Evolutionary conservation across 148 eudicot species (phyloP).

Genomic region (Spergularia bocconei): DNA sequence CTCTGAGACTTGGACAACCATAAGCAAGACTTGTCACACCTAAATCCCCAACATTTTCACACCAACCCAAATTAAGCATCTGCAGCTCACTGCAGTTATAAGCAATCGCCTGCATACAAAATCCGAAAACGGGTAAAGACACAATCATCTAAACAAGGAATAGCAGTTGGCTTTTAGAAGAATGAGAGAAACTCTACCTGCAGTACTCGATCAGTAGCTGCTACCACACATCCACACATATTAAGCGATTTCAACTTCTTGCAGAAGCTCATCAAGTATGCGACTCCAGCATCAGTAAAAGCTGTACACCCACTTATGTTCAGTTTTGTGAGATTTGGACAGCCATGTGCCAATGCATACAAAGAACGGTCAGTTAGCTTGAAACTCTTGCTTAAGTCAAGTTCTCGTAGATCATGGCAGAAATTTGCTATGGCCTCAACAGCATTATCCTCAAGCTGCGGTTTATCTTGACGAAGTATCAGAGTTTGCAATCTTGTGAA

Average conservation of each 20-base stretch:
- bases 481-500: conserved; percentile 69
- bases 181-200: conserved; percentile 44
- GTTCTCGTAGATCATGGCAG: conserved; percentile 78
- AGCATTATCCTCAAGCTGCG: conserved; percentile 80
- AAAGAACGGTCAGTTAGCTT: conserved; percentile 82
- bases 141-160: neutral
- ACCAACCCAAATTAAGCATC: conserved; percentile 86
- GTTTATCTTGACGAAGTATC: conserved; percentile 75
- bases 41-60: conserved; percentile 76
- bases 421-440: conserved; percentile 59
- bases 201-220: conserved; percentile 81
- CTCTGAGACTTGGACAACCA: conserved; percentile 85
- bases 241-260: conserved; percentile 64
- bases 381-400: conserved; percentile 91
- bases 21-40: conserved; percentile 89
- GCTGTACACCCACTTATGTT: conserved; percentile 87
- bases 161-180: neutral
- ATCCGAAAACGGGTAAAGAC: neutral
- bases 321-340: conserved; percentile 66
- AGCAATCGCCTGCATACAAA: conserved; percentile 67
- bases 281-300: conserved; percentile 71
- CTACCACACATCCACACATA: conserved; percentile 91
- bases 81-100: conserved; percentile 72
- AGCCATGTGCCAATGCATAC: conserved; percentile 79
- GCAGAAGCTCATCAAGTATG: conserved; percentile 57